These are phyloP conservation scores for Mycosphaerelloides madeirae DNA, from an alignment of 2,329 filamentous ascomycete genomes.

Conservation along the genomic window DNA sequence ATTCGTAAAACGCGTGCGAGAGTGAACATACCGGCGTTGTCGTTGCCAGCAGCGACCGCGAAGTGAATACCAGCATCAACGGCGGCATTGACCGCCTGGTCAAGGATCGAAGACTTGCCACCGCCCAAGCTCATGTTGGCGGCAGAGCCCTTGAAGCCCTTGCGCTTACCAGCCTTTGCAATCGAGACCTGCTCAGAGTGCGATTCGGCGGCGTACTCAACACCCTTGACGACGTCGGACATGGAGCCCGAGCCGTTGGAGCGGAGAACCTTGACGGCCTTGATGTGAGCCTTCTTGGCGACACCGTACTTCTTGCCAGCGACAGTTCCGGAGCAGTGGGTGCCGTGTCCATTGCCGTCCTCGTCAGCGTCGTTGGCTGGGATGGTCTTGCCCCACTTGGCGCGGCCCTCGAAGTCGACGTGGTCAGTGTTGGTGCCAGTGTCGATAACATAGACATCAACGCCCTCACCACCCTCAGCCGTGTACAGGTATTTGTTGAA, in stretches of 20 bases:
- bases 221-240: slow-evolving; percentile 97
- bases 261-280: slow-evolving; percentile 95
- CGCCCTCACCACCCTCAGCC: slow-evolving; percentile 85
- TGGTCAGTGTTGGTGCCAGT: slow-evolving; percentile 92
- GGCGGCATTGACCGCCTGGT: slow-evolving; percentile 88
- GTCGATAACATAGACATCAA: slow-evolving; percentile 98
- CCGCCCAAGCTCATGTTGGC: slow-evolving; percentile 99
- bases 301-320: slow-evolving; percentile 99
- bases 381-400: slow-evolving; percentile 95
- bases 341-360: slow-evolving; percentile 97
- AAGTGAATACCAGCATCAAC: slow-evolving; percentile 93
- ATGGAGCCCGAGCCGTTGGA: slow-evolving; percentile 97
- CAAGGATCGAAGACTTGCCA: slow-evolving; percentile 89
- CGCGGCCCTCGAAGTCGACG: slow-evolving; percentile 95
- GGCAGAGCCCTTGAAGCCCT: slow-evolving; percentile 97
- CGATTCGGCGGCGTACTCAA: slow-evolving; percentile 82
- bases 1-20: not conserved
- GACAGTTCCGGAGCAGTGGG: slow-evolving; percentile 97
- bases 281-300: slow-evolving; percentile 95
- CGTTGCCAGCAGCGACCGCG: slow-evolving; percentile 95
- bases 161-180: slow-evolving; percentile 80
- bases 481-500: slow-evolving; percentile 99
- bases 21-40: slow-evolving; percentile 61
- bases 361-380: slow-evolving; percentile 76
- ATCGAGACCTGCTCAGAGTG: slow-evolving; percentile 71